These are phyloP conservation scores for Rhodomyrtus tomentosa DNA, from an alignment of 345 rosid species.

Conservation along the genomic window DNA sequence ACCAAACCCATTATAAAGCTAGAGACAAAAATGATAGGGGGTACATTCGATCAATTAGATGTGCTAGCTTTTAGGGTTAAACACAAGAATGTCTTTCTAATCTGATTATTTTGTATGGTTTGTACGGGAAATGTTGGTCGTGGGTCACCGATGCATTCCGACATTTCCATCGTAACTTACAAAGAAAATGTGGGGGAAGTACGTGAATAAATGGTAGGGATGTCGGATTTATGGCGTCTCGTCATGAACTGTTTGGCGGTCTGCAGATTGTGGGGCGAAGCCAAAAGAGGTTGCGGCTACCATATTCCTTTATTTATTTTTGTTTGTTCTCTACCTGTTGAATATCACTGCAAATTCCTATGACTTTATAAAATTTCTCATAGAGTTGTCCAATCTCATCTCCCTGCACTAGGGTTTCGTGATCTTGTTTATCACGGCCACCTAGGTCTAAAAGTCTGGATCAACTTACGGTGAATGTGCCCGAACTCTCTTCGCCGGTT, in stretches of 20 bases:
- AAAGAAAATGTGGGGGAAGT: not conserved
- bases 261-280: not conserved
- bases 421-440: not conserved
- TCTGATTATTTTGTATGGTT: not conserved
- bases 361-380: not conserved
- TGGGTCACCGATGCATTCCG: not conserved
- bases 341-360: not conserved
- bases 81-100: not conserved
- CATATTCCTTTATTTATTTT: not conserved
- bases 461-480: not conserved
- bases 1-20: not conserved
- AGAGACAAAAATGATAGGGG: not conserved
- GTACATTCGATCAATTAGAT: not conserved
- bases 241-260: not conserved
- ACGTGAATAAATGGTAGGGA: not conserved
- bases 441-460: not conserved
- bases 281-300: not conserved
- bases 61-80: not conserved
- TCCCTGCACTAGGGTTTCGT: not conserved
- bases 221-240: not conserved
- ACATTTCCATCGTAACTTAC: not conserved
- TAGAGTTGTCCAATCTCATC: not conserved
- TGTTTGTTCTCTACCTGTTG: not conserved
- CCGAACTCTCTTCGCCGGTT: too few relatives aligned
- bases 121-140: not conserved